Conservation (phyloP, 345 rosid species). For the Hypericum androsaemum region DNA sequence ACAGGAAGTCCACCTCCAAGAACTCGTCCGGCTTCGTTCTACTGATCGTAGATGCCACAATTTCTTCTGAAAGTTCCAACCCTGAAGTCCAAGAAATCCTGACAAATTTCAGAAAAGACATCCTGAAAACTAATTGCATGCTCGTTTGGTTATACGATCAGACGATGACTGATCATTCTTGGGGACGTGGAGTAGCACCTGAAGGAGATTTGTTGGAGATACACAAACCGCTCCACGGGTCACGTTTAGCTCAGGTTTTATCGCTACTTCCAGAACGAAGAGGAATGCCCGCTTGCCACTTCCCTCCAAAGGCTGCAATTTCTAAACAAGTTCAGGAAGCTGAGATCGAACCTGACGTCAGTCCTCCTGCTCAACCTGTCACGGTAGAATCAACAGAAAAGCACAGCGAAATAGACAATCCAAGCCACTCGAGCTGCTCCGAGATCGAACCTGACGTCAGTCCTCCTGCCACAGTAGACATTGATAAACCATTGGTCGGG, state of each 20-base stretch:
- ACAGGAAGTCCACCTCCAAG: too few species aligned
- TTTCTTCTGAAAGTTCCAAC: too few species aligned
- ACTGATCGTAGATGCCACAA: too few species aligned
- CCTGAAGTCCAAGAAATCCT: too few species aligned
- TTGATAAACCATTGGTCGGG: constrained; percentile 12
- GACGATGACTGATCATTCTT: neutral
- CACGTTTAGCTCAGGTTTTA: constrained; percentile 17
- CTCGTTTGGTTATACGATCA: constrained; percentile 24
- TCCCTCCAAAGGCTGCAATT: neutral
- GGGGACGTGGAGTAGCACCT: neutral
- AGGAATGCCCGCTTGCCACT: neutral
- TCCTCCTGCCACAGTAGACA: neutral
- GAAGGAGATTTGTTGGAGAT: constrained; percentile 10
- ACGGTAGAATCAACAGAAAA: too few species aligned
- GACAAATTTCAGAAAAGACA: too few species aligned
- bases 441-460: neutral
- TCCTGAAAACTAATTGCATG: constrained; percentile 7
- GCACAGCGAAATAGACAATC: too few species aligned
- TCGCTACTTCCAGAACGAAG: constrained; percentile 19
- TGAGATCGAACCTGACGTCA: neutral
- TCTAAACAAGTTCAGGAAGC: too few species aligned
- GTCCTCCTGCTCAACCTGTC: too few species aligned
- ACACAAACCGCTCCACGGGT: constrained; percentile 26
- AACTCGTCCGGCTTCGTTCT: too few species aligned
- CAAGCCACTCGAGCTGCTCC: neutral